A percentile compares a stretch with the other conserved stretches of the same genome.
phyloP scores from a whole-genome alignment of 169 alveolate genomes.

The Cryptosporidium xiaoi region DNA sequence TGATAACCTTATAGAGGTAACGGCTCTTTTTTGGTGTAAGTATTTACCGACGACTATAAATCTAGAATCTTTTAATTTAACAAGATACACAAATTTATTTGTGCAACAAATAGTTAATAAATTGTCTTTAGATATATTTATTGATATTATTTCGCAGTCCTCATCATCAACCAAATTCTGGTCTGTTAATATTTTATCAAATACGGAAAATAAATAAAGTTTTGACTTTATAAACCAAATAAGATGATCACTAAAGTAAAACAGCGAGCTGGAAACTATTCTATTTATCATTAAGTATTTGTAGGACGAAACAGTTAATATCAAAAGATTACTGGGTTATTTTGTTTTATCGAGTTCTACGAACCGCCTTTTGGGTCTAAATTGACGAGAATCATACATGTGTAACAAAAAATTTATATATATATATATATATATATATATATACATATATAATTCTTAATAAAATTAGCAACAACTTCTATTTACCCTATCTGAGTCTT shows the following conservation, averaged over 20 bases:
- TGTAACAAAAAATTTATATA: too few species aligned
- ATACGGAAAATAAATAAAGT: slow-evolving; percentile 4
- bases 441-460: background rate
- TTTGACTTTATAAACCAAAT: slow-evolving; percentile 41
- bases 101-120: background rate
- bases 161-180: background rate
- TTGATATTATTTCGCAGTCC: slow-evolving; percentile 1
- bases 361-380: too few species aligned
- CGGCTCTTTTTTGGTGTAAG: slow-evolving; percentile 26
- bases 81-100: background rate
- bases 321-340: too few species aligned
- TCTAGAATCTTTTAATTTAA: background rate
- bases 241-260: slow-evolving; percentile 2
- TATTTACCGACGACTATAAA: slow-evolving; percentile 17
- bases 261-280: slow-evolving; percentile 5
- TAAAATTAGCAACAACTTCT: slow-evolving; percentile 26
- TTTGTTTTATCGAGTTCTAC: too few species aligned
- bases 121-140: slow-evolving; percentile 10
- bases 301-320: too few species aligned
- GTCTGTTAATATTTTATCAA: background rate
- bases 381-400: too few species aligned
- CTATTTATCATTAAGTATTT: background rate
- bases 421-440: too few species aligned
- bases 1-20: slow-evolving; percentile 7
- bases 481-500: background rate